Evolutionary conservation across 2,329 filamentous ascomycete species (phyloP), one percentile per base, ranked within the genome.

Genomic region (Cytospora leucostoma): DNA sequence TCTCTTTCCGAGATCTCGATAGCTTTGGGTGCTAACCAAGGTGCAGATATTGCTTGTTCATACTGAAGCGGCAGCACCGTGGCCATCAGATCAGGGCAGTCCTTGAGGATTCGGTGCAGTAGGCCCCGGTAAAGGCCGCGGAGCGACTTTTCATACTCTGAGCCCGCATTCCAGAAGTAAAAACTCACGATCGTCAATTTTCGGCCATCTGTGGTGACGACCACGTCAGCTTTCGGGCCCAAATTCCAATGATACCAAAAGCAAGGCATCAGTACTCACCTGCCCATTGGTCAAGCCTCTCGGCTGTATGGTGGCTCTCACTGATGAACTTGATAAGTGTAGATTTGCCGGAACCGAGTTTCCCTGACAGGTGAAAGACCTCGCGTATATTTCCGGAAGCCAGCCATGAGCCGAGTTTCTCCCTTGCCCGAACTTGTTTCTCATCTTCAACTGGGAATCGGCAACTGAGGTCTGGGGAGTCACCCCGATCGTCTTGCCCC

Each of bases 341-440:
- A 15, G 79, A 58, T 5, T 58, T 58, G 2, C 56, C 56, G n/a
- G 56, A 58, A 2, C 56, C 56, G 1, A 59, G 10, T 27, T 59
- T 59, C 10, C 56, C 56, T 7, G 56, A 59, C 0, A 59, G 56
- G 19, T 59, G 56, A 15, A 59, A 59, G 12, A 52, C 35, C 15
- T 59, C 34, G 10, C 34, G n/a, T 1, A 47, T 38, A 33, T 4
- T 32, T 32, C 12, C 3, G 47, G 34, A 27, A 17, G 27, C 34
- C 19, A 59, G 8, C 56, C 56, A 59, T 33, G 47, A 13, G 5
- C 19, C 32, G 6, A 59, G 47, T 17, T 59, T 59, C 1, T 52
- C 56, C 32, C 47, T 59, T 2, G 56, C 56, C 6, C 15, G 47
- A 13, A 52, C 3, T 15, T 59, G 2, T 2, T 27, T 59, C 56